Percentiles rank a stretch among this genome's conserved stretches.
Conservation (phyloP, 495 filamentous ascomycete species). For the Hypomontagnella submonticulosa region DNA sequence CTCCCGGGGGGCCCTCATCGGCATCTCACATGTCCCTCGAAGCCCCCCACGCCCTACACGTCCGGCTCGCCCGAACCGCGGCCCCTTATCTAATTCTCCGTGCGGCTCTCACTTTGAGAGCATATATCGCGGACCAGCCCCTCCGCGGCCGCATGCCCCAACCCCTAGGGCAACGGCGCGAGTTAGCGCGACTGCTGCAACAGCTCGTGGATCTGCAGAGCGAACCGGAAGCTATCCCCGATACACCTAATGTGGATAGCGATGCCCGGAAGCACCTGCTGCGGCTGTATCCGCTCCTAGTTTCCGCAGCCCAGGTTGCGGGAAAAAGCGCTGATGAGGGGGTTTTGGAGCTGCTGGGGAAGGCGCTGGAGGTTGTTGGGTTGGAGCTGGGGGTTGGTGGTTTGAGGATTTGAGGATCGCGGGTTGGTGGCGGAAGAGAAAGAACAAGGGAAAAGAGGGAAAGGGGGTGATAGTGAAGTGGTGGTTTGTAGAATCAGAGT, state of each 20-base stretch:
- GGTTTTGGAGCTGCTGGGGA: slow-evolving; percentile 65
- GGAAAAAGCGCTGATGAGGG: slow-evolving; percentile 70
- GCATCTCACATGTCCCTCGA: slow-evolving; percentile 38
- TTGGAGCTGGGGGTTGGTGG: slow-evolving; percentile 68
- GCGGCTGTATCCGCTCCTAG: slow-evolving; percentile 83
- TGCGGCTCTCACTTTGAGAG: slow-evolving; percentile 77
- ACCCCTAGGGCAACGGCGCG: slow-evolving; percentile 80
- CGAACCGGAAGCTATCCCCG: slow-evolving; percentile 77
- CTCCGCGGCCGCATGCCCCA: slow-evolving; percentile 92
- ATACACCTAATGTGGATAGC: slow-evolving; percentile 65
- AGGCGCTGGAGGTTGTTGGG: slow-evolving; percentile 73
- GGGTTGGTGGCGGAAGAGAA: too few species aligned
- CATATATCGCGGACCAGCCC: slow-evolving; percentile 92
- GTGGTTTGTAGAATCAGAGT: too few species aligned
- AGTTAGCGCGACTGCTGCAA: slow-evolving; percentile 76
- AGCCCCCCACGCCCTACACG: slow-evolving; percentile 49
- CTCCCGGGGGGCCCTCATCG: slow-evolving; percentile 2
- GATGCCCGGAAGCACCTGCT: slow-evolving; percentile 76
- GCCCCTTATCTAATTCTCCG: slow-evolving; percentile 88
- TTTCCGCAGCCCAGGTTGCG: slow-evolving; percentile 74
- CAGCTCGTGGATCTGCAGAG: slow-evolving; percentile 72
- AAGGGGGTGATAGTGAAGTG: too few species aligned
- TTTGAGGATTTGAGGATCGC: neutral
- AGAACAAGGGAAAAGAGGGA: too few species aligned
- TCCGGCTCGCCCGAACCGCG: slow-evolving; percentile 76